These are phyloP conservation scores for Theobroma grandiflorum DNA, from an alignment of 441 rosid species.

Conservation along the genomic window DNA sequence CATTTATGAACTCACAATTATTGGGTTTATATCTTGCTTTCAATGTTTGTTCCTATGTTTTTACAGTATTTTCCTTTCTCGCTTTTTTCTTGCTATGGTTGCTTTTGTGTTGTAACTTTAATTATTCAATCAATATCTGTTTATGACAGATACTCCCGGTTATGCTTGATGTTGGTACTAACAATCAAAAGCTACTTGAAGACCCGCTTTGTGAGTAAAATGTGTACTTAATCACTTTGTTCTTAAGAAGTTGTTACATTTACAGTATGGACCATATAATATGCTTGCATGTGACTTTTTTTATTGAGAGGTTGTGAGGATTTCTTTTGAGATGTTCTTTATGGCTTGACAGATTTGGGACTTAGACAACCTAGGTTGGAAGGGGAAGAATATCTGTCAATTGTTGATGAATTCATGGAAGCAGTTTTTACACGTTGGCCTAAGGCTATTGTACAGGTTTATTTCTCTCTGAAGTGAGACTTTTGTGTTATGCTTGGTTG, in stretches of 20 bases:
- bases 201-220: slow-evolving; percentile 86
- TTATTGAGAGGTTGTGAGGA: slow-evolving; percentile 30
- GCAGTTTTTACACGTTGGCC: slow-evolving; percentile 96
- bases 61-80: neutral
- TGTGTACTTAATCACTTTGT: slow-evolving; percentile 6
- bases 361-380: slow-evolving; percentile 90
- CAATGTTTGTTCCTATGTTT: slow-evolving; percentile 2
- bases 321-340: slow-evolving; percentile 29
- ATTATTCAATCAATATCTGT: slow-evolving; percentile 26
- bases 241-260: slow-evolving; percentile 6
- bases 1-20: neutral
- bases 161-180: slow-evolving; percentile 97
- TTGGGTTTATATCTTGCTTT: slow-evolving; percentile 19
- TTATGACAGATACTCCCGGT: slow-evolving; percentile 81
- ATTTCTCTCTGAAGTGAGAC: slow-evolving; percentile 25
- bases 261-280: slow-evolving; percentile 16
- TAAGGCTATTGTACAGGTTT: slow-evolving; percentile 94
- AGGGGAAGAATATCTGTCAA: slow-evolving; percentile 89
- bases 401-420: slow-evolving; percentile 98
- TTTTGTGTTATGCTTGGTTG: slow-evolving; percentile 31
- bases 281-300: slow-evolving; percentile 26
- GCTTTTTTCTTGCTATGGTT: slow-evolving; percentile 15
- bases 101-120: slow-evolving; percentile 15
- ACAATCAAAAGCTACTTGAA: slow-evolving; percentile 87
- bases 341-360: slow-evolving; percentile 75